Base-by-base conservation (phyloP, 2,329 filamentous ascomycete genomes). In the Pseudogymnoascus sp. region DNA sequence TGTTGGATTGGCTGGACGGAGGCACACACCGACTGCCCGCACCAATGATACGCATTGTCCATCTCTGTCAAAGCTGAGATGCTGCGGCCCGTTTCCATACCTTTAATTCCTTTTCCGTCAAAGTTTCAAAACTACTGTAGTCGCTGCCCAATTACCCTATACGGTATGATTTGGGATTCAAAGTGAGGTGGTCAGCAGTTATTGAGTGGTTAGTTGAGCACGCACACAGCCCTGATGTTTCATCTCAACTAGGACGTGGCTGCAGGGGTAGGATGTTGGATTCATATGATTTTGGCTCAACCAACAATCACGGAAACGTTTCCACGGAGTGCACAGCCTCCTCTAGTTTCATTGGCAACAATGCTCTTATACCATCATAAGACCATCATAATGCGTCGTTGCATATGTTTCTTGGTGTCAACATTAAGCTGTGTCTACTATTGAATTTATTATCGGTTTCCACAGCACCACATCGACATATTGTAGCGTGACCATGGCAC, bases 181-280 rank as follows among this genome's bases (percentile, higher is more conserved):
- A 54, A 31, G 42, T 47, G 21, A 23, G 47, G 26, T 54, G 47
- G 47, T 29, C 26, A 18, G 47, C 26, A 14, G 26, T 54, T 54
- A 34, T 31, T 4, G 47, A 54, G 47, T 54, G 47, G 26, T 54
- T 54, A 7, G 47, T 18, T 18, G 47, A 34, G 26, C n/a, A 31
- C 26, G 23, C 26, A 31, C 47, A 54, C 47, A 31, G 47, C 26
- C 45, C 47, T 31, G 26, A 12, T 3, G 47, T 54, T 54, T 54
- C 47, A 12, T 54, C 47, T 31, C n/a, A 6, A 11, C 31, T 54
- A 4, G 26, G 47, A 10, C 26, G 6, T 12, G n/a, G 14, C 16
- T 31, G 26, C 5, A 31, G 26, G 23, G 26, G 14, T 21, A 45
- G 37, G 62, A 42, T 63, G 62, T 63, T 63, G 62, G 62, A 31